These are phyloP conservation scores for Hymenoscyphus infarciens DNA, from an alignment of 2,329 filamentous ascomycete genomes.

Conservation along the genomic window DNA sequence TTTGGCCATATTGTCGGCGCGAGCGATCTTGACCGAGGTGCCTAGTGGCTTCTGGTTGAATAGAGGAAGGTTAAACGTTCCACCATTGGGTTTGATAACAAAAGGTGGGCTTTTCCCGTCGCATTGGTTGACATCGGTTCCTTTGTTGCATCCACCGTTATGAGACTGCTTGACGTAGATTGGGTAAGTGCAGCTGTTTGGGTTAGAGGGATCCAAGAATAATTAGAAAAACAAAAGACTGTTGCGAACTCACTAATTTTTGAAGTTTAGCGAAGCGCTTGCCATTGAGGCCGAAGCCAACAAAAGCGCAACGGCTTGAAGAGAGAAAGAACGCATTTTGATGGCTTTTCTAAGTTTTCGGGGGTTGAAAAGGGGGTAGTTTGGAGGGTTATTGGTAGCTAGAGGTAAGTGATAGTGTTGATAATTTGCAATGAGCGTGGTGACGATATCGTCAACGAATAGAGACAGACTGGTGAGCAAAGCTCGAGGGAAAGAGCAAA, in stretches of 20 bases:
- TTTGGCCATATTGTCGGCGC: neutral
- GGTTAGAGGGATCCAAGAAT: neutral
- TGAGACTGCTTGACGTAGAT: conserved; percentile 9
- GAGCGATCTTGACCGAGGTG: conserved; percentile 13
- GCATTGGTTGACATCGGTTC: conserved; percentile 6
- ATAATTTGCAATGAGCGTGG: neutral
- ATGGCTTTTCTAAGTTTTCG: neutral
- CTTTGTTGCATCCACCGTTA: conserved; percentile 11
- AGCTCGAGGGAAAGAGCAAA: neutral
- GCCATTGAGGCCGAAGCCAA: conserved; percentile 8
- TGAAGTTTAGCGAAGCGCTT: neutral
- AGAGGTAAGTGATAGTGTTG: neutral
- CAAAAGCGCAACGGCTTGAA: conserved; percentile 5
- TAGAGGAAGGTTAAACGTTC: neutral
- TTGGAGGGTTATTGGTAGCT: neutral
- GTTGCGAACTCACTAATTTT: conserved; percentile 6
- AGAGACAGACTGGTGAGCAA: conserved; percentile 7
- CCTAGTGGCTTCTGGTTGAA: neutral
- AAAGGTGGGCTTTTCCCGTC: conserved; percentile 1
- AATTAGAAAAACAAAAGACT: neutral
- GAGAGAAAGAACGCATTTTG: conserved; percentile 9
- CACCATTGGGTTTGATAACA: neutral
- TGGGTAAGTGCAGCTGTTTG: conserved; percentile 1
- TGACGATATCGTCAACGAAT: conserved; percentile 2
- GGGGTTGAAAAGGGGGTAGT: neutral